phyloP scores from a whole-genome alignment of 148 eudicot genomes.

The Silene conica region DNA sequence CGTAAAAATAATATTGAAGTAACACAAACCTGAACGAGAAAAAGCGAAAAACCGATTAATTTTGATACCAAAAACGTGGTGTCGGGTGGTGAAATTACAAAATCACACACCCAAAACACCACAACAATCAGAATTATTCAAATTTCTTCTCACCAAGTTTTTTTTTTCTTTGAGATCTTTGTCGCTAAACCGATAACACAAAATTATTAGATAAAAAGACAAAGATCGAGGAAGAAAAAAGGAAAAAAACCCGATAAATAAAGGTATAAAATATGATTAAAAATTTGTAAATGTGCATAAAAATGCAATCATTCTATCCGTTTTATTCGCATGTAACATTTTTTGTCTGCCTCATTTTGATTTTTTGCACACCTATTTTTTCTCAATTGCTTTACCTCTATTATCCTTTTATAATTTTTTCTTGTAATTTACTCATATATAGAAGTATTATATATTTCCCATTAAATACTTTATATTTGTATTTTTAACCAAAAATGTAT shows the following conservation, averaged over 20 bases:
- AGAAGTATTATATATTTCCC: too few relatives aligned
- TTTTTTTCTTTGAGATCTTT: too few relatives aligned
- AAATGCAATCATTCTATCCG: background rate
- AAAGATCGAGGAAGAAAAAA: background rate
- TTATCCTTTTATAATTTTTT: background rate
- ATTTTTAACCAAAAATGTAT: too few relatives aligned
- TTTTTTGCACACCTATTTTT: slow-evolving; percentile 2
- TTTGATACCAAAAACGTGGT: slow-evolving; percentile 10
- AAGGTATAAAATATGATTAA: background rate
- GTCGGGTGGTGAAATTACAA: slow-evolving; percentile 11
- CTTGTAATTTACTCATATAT: background rate
- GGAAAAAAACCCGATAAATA: background rate
- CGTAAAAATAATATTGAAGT: background rate
- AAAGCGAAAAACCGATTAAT: slow-evolving; percentile 19
- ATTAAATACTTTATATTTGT: too few relatives aligned
- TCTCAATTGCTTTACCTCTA: background rate
- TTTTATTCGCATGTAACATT: background rate
- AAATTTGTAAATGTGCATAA: background rate
- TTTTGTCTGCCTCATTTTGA: slow-evolving; percentile 17
- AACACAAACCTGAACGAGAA: slow-evolving; percentile 20
- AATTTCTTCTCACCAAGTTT: too few relatives aligned
- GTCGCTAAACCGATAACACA: background rate
- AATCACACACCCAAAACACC: slow-evolving; percentile 18
- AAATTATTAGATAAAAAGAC: background rate
- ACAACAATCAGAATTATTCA: slow-evolving; percentile 18